Evolutionary conservation across 1,284 basidiomycete species (phyloP).

Genomic region (Cryptococcus wingfieldii): DNA sequence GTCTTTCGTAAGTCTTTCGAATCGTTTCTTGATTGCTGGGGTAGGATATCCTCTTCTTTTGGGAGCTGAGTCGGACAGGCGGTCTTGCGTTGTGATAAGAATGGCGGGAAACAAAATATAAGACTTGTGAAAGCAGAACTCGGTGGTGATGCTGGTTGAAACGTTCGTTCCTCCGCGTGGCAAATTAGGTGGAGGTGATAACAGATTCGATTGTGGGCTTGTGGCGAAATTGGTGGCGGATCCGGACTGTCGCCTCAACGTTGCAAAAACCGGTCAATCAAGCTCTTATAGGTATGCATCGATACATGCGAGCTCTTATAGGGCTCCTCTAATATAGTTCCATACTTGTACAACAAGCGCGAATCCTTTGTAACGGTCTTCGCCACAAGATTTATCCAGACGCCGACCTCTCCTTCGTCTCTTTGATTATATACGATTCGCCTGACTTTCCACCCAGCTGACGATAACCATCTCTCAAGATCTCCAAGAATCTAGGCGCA

Average conservation of each 20-base stretch:
- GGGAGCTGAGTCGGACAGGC: too few species aligned
- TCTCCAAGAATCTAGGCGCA: constrained; percentile 17
- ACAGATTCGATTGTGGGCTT: background rate
- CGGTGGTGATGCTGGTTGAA: background rate
- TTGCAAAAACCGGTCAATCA: background rate
- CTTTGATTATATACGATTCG: background rate
- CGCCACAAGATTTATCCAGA: too few species aligned
- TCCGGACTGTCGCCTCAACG: constrained; percentile 4
- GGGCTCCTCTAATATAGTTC: too few species aligned
- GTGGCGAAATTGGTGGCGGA: background rate
- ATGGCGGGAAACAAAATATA: too few species aligned
- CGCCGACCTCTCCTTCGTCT: background rate
- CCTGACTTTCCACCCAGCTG: background rate
- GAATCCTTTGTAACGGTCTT: too few species aligned
- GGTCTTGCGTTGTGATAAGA: background rate
- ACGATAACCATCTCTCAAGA: background rate
- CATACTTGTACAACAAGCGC: too few species aligned
- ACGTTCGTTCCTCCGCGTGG: background rate
- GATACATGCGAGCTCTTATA: background rate
- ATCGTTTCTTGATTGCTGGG: background rate
- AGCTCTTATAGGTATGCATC: background rate
- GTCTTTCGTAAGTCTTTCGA: background rate
- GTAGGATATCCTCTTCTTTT: too few species aligned
- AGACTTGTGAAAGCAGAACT: too few species aligned
- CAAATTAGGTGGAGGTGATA: background rate